Evolutionary conservation across 2,329 filamentous ascomycete species (phyloP), one percentile per base, ranked within the genome.

Genomic region (Stagonosporopsis vannaccii): DNA sequence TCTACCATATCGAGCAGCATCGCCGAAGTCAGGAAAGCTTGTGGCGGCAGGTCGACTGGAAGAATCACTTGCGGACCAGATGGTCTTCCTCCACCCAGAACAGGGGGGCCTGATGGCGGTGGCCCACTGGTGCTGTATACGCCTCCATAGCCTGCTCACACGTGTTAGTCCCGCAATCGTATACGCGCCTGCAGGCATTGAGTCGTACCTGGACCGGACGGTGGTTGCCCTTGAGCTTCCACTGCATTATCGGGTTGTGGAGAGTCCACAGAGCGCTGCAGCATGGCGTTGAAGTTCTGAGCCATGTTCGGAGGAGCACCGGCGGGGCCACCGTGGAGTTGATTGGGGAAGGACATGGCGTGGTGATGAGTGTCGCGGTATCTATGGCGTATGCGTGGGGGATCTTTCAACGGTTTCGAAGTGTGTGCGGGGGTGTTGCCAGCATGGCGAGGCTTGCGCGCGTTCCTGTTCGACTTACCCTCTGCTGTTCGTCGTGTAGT

Each of bases 1-100:
- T 99, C 95, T 69, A 95, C 98, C 71, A 99, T 84, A 76, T 99
- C 95, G 56, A 99, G 82, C 56, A 99, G 82, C 81, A 98, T 95
- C 51, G 95, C 93, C 28, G 95, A 95, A 28, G 95, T 99, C 17
- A 95, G 96, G 80, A 99, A 99, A 90, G 98, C 97, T 81, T 99
- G 94, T 57, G 93, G 93, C 13, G 91, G 91, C 35, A 94, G 81
- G 39, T 74, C 73, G 28, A 70, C 47, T 23, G 71, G 71, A 6
- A 73, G 61, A 33, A 74, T 65, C 12, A 62, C 66, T 50, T 66
- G 70, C 2, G 69, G 60, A 8, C 59, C 57, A 6, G 56, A 43
- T 22, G 56, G 63, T 56, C 68, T 45, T 50, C 63, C 70, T 42
- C 68, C 70, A 28, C 72, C 72, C n/a, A 74, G 66, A 4, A 61